phyloP scores from a whole-genome alignment of 257 asterid species.

The Solanum okadae region DNA sequence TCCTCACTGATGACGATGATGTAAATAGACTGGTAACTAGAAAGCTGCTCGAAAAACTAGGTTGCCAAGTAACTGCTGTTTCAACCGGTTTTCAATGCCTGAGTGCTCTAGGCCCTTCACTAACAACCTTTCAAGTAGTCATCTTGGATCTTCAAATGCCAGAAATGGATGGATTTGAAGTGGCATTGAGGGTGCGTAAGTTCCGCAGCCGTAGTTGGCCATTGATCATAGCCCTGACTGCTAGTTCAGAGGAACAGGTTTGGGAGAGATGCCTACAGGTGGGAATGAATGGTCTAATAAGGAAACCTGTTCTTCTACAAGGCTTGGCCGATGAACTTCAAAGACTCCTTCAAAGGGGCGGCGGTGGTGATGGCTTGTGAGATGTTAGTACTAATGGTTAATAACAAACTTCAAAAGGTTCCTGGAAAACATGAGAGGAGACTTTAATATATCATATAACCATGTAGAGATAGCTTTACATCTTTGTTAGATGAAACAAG shows the following conservation, averaged over 20 bases:
- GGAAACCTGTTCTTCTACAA: slow-evolving; percentile 31
- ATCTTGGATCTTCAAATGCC: slow-evolving; percentile 46
- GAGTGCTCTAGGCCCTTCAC: slow-evolving; percentile 26
- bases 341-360: slow-evolving; percentile 20
- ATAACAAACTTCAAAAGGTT: neutral
- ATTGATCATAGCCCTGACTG: slow-evolving; percentile 30
- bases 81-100: slow-evolving; percentile 33
- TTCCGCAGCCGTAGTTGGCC: slow-evolving; percentile 36
- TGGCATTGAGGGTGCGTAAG: slow-evolving; percentile 31
- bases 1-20: slow-evolving; percentile 27
- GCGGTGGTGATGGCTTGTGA: slow-evolving; percentile 14
- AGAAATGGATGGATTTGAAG: slow-evolving; percentile 43
- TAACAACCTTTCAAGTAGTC: slow-evolving; percentile 18
- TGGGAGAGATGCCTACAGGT: slow-evolving; percentile 26
- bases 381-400: neutral
- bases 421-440: neutral
- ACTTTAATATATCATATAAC: neutral
- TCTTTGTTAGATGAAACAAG: neutral
- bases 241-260: slow-evolving; percentile 28
- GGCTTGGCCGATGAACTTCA: slow-evolving; percentile 33
- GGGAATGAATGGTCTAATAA: slow-evolving; percentile 38
- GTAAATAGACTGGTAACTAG: slow-evolving; percentile 32
- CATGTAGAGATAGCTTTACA: neutral
- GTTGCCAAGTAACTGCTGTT: slow-evolving; percentile 35
- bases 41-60: slow-evolving; percentile 33